Evolutionary conservation across 2,329 filamentous ascomycete species (phyloP), one percentile per base, ranked within the genome.

Genomic region (Nothomitra cinnamomea): DNA sequence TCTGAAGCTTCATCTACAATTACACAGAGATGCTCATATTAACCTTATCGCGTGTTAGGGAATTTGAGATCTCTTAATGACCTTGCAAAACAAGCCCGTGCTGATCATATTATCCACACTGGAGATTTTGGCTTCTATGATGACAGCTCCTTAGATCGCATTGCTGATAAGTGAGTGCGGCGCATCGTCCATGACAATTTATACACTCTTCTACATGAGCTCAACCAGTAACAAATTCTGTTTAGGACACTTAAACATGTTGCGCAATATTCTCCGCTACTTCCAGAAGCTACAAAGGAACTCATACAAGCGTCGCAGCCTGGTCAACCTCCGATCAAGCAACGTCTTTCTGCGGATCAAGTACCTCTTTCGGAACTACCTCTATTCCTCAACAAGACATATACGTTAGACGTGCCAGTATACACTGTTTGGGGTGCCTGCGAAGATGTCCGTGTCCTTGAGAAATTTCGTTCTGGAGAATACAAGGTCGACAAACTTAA

Each of bases 121-220:
- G 92, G 92, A 68, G 92, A 98, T 69, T 98, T 98, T 67, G 92
- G 92, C 58, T 98, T 98, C 72, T 98, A 98, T 72, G 92, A 98
- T 69, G 85, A 94, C 63, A 87, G 83, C 53, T 98, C 92, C 36
- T 74, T 98, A 60, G 90, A 96, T 64, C 84, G 92, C 64, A 96
- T 98, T 72, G 92, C 92, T 41, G 92, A 98, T 70, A 98, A 98
- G 87, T 94, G 72, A 73, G 82, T 72, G 51, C 55, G 51, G 21
- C 55, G 25, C 45, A 49, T 17, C 5, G 10, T 15, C 50, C 22
- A 35, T 48, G 40, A 13, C 35, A 28, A 10, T n/a, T 28, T 53
- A 32, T 17, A 10, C 12, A 35, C 55, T 59, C 41, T 60, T 55
- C 51, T 28, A 17, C n/a, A 24, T 17, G 32, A 24, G 3, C 35